Base-by-base conservation (phyloP, 495 filamentous ascomycete genomes). In the Neurospora terricola region DNA sequence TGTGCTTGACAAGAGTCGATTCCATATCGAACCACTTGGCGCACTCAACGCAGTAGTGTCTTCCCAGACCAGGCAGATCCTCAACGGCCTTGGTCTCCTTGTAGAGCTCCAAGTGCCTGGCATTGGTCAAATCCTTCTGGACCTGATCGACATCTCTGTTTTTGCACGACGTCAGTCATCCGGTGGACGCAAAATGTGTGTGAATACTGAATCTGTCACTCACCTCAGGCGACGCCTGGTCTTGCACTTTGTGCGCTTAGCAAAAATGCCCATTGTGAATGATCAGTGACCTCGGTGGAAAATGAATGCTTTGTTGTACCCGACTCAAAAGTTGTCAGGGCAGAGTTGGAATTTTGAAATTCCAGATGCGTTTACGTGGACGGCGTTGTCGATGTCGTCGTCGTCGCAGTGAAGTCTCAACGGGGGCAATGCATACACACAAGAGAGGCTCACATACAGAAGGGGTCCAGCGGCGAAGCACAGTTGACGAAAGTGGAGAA, bases 21-120 rank as follows among this genome's bases (percentile, higher is more conserved):
- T 96, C 93, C 71, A 89, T 91, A 82, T 98, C 96, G 80, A 95
- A 98, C 91, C 92, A 98, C 84, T 97, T 98, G 45, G 94, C 90
- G 78, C 95, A 99, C 83, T 97, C 92, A n/a, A 91, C 85, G 80
- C 95, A 99, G 80, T 97, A 97, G 75, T 88, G 90, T 77, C 86
- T 83, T 6, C 95, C 95, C 37, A 97, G 84, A 0, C 89, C 94
- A 8, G 95, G 96, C 18, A 96, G 87, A 76, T 98, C 95, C 79
- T 97, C 95, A 23, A 87, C 83, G 36, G 92, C 91, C 77, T 97
- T 95, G 66, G 90, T 86, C 38, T 88, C 88, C 77, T 93, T 92
- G 86, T 90, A 91, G 69, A 92, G 88, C 45, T 86, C 82, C 34
- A 99, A 88, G 79, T 97, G 94, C 76, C 90, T 91, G 9, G 91